Evolutionary conservation across 2,329 filamentous ascomycete species (phyloP).

Genomic region (Chaetoscypha palmicola): DNA sequence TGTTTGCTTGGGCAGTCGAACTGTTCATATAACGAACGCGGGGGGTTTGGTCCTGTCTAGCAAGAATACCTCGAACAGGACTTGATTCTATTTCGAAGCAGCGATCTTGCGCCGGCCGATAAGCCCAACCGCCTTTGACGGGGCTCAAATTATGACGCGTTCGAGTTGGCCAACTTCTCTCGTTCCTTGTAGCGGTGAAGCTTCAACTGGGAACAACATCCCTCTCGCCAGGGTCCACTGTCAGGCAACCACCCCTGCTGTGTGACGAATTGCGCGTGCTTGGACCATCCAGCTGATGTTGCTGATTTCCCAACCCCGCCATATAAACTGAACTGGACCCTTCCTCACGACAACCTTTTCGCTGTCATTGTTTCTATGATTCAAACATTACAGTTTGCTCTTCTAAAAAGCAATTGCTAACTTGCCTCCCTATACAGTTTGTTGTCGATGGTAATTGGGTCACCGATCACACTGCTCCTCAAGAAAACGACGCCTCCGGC

Average conservation of each 20-base stretch:
- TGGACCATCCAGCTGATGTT: slow-evolving; percentile 20
- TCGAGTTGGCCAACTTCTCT: slow-evolving; percentile 8
- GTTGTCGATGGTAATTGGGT: slow-evolving; percentile 91
- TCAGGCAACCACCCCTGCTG: slow-evolving; percentile 17
- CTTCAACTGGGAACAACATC: slow-evolving; percentile 15
- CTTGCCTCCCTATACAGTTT: slow-evolving; percentile 51
- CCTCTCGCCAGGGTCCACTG: slow-evolving; percentile 12
- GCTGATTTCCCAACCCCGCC: slow-evolving; percentile 26
- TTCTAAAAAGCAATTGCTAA: slow-evolving; percentile 10
- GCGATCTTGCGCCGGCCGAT: no score
- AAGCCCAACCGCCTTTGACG: no score
- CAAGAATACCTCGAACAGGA: no score
- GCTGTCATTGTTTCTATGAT: slow-evolving; percentile 12
- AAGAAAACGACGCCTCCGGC: slow-evolving; percentile 73
- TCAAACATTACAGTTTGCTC: neutral
- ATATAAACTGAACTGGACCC: slow-evolving; percentile 15
- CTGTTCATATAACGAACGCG: no score
- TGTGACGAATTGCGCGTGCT: slow-evolving; percentile 2
- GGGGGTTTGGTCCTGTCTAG: no score
- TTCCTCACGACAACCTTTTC: slow-evolving; percentile 13
- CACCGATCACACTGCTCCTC: slow-evolving; percentile 70
- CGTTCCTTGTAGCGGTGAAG: slow-evolving; percentile 21
- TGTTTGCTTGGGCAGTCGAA: no score
- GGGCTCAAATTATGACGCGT: slow-evolving; percentile 25
- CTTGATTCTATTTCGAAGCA: no score